Evolutionary conservation across 768 basidiomycete species (phyloP), one percentile per base, ranked within the genome.

Genomic region (Russula dissimulans): DNA sequence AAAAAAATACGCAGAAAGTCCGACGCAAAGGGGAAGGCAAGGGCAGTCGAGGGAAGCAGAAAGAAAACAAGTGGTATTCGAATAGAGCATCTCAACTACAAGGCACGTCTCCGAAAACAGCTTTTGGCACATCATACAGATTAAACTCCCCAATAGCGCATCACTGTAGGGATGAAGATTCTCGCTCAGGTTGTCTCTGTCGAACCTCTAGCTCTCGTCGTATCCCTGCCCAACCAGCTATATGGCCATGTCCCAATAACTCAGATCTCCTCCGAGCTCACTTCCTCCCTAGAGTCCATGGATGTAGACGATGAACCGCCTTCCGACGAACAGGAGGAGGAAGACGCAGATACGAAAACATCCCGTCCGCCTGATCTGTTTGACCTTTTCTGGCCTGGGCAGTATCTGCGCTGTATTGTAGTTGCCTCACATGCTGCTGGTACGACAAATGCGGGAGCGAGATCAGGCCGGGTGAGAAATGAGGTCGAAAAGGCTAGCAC

Each of bases 181-280:
- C 76, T 98, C 39, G 87, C 85, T n/a, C 89, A 93, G 74, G 81
- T 99, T 54, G 79, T 91, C 66, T 81, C 87, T 31, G 81, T 98
- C 54, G 84, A 91, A 62, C 90, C 95, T 11, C 83, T 99, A 39
- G 88, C 91, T 47, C 80, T 99, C 60, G 81, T 98, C 59, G 77
- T 98, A 32, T 97, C 95, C 17, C 79, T 99, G n/a, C 95, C 97
- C 17, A 91, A 95, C 67, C 95, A 97, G 73, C 83, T 99, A 42
- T 81, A 90, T 65, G 97, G 83, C 9, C 93, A 99, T 73, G 79
- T 98, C 38, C 95, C 95, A 26, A 91, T 99, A 64, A 98, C 95
- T 43, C 86, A 94, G 71, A 81, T 98, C 59, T 90, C 93, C 14
- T 73, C 81, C 36, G 86, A 89, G 68, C 78, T 93, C 60, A 97